These are phyloP conservation scores for Viridothelium virens DNA, from an alignment of 495 filamentous ascomycete genomes.

Conservation along the genomic window DNA sequence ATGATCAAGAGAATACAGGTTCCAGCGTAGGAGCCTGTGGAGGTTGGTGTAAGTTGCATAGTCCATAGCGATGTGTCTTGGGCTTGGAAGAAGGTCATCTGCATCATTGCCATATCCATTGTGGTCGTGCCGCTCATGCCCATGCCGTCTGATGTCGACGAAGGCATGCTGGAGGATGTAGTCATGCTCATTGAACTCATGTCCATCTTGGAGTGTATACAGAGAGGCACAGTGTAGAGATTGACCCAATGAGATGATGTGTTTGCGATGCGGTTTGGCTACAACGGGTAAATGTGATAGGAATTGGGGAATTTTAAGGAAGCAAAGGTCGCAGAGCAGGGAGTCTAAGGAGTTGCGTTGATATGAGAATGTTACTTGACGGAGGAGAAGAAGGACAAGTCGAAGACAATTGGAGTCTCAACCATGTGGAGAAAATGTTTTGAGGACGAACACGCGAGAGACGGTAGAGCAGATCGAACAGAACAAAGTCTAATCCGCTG, in stretches of 20 bases:
- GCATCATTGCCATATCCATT: constrained; percentile 28
- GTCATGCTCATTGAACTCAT: constrained; percentile 16
- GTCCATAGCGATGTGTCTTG: constrained; percentile 69
- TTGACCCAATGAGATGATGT: not conserved
- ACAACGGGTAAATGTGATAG: not conserved
- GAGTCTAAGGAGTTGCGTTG: not conserved
- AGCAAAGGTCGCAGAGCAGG: too few relatives aligned
- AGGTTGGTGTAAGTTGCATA: constrained; percentile 60
- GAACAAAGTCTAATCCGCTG: too few relatives aligned
- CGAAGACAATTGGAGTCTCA: too few relatives aligned
- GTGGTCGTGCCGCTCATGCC: constrained; percentile 17
- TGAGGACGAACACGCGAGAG: too few relatives aligned
- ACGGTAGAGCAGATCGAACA: too few relatives aligned
- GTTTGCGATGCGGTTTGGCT: not conserved
- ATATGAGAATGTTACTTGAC: constrained; percentile 3
- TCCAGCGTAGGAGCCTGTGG: constrained; percentile 62
- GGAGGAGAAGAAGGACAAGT: not conserved
- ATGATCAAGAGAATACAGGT: constrained; percentile 82
- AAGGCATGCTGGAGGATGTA: constrained; percentile 18
- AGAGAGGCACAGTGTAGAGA: not conserved
- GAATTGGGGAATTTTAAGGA: not conserved
- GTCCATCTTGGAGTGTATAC: not conserved
- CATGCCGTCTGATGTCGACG: constrained; percentile 13
- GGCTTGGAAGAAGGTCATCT: constrained; percentile 52
- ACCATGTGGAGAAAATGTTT: too few relatives aligned